Conservation (phyloP, 1,284 basidiomycete genomes). For the Lentinula novae-zelandiae region DNA sequence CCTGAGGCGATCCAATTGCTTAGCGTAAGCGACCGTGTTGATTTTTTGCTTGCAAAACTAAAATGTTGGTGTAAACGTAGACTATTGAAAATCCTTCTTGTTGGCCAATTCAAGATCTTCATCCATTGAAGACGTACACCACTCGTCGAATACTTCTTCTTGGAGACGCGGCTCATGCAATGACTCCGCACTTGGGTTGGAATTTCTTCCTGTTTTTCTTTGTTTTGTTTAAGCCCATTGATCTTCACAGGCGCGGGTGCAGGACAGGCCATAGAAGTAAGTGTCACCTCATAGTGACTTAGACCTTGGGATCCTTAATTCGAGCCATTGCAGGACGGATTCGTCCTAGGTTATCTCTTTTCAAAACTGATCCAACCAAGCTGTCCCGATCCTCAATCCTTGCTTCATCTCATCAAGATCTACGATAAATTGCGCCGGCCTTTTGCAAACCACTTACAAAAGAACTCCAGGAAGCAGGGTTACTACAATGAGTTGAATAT, state of each 20-base stretch:
- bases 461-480: conserved; percentile 3
- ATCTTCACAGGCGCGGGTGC: conserved; percentile 24
- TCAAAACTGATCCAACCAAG: background rate
- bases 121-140: conserved; percentile 26
- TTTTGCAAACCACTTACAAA: background rate
- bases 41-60: background rate
- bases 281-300: background rate
- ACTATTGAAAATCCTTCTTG: conserved; percentile 13
- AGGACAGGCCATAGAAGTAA: conserved; percentile 30
- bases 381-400: background rate
- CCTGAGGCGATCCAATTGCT: conserved; percentile 35
- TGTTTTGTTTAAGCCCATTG: background rate
- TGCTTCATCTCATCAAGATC: background rate
- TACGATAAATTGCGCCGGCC: conserved; percentile 3
- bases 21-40: conserved; percentile 26
- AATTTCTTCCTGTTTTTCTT: background rate
- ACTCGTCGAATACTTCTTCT: conserved; percentile 27
- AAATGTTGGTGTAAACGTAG: background rate
- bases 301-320: background rate
- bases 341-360: conserved; percentile 18
- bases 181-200: conserved; percentile 19
- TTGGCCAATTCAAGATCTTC: conserved; percentile 7
- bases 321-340: conserved; percentile 17
- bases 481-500: conserved; percentile 7
- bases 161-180: conserved; percentile 33